Percentiles rank a stretch among this genome's conserved stretches.
These are phyloP conservation scores for Kazachstania sp. DNA, from an alignment of 1,139 yeast species.

Conservation along the genomic window DNA sequence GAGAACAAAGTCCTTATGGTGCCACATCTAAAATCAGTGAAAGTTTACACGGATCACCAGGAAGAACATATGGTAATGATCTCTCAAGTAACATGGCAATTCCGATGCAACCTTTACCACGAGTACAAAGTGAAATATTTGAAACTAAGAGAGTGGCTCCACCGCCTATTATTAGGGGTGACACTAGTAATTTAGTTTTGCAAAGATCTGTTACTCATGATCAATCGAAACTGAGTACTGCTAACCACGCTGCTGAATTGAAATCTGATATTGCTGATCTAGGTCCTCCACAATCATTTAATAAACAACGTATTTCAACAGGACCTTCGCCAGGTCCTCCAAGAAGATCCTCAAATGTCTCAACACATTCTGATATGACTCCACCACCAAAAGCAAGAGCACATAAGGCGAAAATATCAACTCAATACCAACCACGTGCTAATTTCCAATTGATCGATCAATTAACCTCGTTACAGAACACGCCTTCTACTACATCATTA, in stretches of 20 bases:
- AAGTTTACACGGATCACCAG: constrained; percentile 15
- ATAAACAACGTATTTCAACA: background rate
- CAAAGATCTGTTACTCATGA: constrained; percentile 1
- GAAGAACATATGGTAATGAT: background rate
- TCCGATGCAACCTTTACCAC: background rate
- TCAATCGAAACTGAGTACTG: background rate
- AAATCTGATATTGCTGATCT: constrained; percentile 1
- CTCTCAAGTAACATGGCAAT: background rate
- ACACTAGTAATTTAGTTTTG: background rate
- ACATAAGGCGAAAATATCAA: background rate
- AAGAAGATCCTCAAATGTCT: constrained; percentile 4
- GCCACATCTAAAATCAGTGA: constrained; percentile 8
- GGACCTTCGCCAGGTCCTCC: constrained; percentile 11
- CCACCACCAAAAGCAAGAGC: constrained; percentile 5
- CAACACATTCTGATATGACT: constrained; percentile 1
- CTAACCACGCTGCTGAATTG: background rate
- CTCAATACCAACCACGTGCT: background rate
- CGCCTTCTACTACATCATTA: background rate
- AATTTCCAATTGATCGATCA: background rate
- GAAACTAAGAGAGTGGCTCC: background rate
- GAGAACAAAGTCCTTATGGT: background rate
- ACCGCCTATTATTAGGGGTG: background rate
- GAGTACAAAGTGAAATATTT: constrained; percentile 4
- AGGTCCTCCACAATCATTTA: constrained; percentile 7
- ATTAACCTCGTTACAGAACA: background rate